Evolutionary conservation across 768 basidiomycete genomes (phyloP).

Genomic region (Lanmaoa rubissima): DNA sequence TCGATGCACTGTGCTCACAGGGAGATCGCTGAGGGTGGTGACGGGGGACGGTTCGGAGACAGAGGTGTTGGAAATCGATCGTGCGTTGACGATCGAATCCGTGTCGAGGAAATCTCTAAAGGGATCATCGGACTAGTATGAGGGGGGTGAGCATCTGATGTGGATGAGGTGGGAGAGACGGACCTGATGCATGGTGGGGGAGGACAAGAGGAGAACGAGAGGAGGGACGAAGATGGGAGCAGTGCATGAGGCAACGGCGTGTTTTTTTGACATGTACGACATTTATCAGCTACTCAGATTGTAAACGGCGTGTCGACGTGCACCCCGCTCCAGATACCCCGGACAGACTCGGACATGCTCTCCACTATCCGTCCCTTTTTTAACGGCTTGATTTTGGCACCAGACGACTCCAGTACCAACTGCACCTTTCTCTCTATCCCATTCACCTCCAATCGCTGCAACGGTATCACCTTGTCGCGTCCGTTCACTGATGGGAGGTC

Average conservation of each 20-base stretch:
- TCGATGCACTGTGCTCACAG: constrained; percentile 25
- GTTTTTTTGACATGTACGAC: constrained; percentile 29
- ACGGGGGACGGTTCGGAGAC: constrained; percentile 23
- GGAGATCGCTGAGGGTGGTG: constrained; percentile 24
- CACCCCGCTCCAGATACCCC: constrained; percentile 89
- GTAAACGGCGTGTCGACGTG: constrained; percentile 72
- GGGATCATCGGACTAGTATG: not conserved
- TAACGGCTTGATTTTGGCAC: constrained; percentile 78
- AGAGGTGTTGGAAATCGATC: not conserved
- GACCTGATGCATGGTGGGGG: not conserved
- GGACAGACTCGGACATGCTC: constrained; percentile 74
- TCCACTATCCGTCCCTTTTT: constrained; percentile 67
- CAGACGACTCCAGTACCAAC: constrained; percentile 83
- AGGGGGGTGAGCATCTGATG: not conserved
- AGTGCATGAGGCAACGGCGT: constrained; percentile 31
- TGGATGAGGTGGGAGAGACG: not conserved
- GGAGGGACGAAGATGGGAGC: not conserved
- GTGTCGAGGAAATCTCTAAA: constrained; percentile 16
- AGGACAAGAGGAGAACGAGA: not conserved
- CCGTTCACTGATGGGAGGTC: constrained; percentile 62
- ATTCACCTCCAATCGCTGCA: constrained; percentile 71
- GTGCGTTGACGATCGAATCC: constrained; percentile 26
- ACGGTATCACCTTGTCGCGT: constrained; percentile 83
- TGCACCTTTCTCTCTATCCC: constrained; percentile 77
- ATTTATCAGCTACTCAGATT: constrained; percentile 34